Evolutionary conservation across 2,329 filamentous ascomycete species (phyloP).

Genomic region (Orbilia quercus): DNA sequence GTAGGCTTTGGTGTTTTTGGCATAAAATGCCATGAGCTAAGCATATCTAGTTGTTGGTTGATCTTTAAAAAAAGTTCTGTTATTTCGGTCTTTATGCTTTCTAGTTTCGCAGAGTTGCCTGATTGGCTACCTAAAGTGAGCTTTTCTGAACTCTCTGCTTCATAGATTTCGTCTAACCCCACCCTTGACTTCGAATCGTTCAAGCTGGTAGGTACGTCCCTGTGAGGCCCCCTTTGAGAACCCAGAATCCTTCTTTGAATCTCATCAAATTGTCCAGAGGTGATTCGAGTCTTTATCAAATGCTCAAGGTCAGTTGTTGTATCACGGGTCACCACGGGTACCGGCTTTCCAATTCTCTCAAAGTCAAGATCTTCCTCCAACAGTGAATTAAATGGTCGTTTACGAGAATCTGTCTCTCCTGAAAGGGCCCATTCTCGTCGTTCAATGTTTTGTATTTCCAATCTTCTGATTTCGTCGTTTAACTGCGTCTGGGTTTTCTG

Average conservation of each 20-base stretch:
- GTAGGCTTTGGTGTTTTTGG: conserved; percentile 84
- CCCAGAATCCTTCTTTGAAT: conserved; percentile 72
- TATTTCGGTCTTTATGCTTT: conserved; percentile 83
- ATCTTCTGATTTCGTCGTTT: conserved; percentile 86
- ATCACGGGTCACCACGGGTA: conserved; percentile 92
- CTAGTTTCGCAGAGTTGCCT: conserved; percentile 75
- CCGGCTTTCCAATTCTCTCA: conserved; percentile 91
- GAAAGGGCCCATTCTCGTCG: conserved; percentile 91
- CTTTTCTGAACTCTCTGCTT: conserved; percentile 85
- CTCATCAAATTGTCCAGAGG: conserved; percentile 92
- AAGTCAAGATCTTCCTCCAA: conserved; percentile 96
- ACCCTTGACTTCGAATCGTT: conserved; percentile 89
- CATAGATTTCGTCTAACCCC: conserved; percentile 90
- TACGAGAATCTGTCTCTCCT: conserved; percentile 84
- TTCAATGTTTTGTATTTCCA: conserved; percentile 88
- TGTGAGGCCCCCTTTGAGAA: conserved; percentile 74
- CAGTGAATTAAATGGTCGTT: conserved; percentile 88
- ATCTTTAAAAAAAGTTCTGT: conserved; percentile 84
- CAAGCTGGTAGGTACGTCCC: conserved; percentile 76
- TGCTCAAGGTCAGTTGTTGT: conserved; percentile 91
- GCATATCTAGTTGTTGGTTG: conserved; percentile 81
- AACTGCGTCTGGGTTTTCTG: conserved; percentile 87
- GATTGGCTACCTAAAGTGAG: conserved; percentile 78
- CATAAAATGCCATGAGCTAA: conserved; percentile 95
- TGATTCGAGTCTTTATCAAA: conserved; percentile 90